These are phyloP conservation scores for Solanum ossicruentum DNA, from an alignment of 257 asterid species.

Conservation along the genomic window DNA sequence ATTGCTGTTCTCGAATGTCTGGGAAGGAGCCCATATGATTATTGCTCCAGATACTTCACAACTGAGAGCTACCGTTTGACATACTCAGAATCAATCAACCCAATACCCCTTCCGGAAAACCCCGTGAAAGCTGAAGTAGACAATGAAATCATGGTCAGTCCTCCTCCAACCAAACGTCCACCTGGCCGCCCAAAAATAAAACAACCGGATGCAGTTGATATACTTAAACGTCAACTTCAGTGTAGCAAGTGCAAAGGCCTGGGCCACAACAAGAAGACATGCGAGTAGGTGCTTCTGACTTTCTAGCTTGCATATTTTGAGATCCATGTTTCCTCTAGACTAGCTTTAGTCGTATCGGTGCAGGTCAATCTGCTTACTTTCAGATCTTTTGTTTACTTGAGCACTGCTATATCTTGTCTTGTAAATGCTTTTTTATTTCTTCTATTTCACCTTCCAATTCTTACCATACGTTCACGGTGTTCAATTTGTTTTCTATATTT, in stretches of 20 bases:
- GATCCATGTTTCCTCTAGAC: background rate
- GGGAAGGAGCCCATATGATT: constrained; percentile 56
- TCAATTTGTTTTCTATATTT: background rate
- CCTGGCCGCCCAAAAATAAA: constrained; percentile 92
- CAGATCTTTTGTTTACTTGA: background rate
- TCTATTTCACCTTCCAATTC: background rate
- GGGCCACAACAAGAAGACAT: constrained; percentile 89
- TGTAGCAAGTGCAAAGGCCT: constrained; percentile 97
- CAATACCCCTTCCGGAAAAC: constrained; percentile 77
- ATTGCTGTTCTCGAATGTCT: constrained; percentile 53
- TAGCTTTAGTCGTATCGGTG: background rate
- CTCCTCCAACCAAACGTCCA: constrained; percentile 88
- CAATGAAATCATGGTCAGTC: constrained; percentile 53
- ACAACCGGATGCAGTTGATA: constrained; percentile 54
- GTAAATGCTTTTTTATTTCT: background rate
- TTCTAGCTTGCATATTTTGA: background rate
- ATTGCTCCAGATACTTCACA: constrained; percentile 64
- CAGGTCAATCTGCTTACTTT: background rate
- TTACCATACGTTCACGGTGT: background rate
- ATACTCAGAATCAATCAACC: constrained; percentile 79
- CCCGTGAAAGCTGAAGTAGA: constrained; percentile 49
- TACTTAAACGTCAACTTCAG: constrained; percentile 93
- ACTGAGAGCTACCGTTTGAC: constrained; percentile 51
- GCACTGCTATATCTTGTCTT: background rate
- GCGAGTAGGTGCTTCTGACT: background rate